phyloP scores from a whole-genome alignment of 768 basidiomycete genomes.

The Lentinula lateritia region DNA sequence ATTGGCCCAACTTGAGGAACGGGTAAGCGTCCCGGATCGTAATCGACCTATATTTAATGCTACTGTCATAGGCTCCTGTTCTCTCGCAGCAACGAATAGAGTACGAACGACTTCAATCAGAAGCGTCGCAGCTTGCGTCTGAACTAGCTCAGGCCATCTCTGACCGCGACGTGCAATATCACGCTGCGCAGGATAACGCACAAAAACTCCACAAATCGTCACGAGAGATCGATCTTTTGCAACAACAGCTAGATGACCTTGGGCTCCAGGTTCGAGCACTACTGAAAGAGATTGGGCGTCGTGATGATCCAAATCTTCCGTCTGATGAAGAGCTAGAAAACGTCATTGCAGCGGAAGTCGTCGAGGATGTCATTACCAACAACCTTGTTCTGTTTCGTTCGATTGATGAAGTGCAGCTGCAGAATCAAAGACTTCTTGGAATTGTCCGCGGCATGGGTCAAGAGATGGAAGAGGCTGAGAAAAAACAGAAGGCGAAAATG shows the following conservation, averaged over 20 bases:
- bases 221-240: constrained; percentile 61
- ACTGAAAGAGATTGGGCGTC: constrained; percentile 73
- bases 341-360: constrained; percentile 41
- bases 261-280: constrained; percentile 80
- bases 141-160: constrained; percentile 72
- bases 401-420: constrained; percentile 76
- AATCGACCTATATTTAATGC: not conserved
- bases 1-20: constrained; percentile 86
- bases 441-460: constrained; percentile 78
- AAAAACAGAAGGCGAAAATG: constrained; percentile 63
- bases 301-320: constrained; percentile 78
- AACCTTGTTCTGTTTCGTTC: constrained; percentile 84
- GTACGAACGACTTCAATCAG: constrained; percentile 77
- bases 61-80: constrained; percentile 66
- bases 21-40: constrained; percentile 42
- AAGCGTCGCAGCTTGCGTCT: constrained; percentile 73
- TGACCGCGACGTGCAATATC: constrained; percentile 66
- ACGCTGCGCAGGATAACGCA: constrained; percentile 48
- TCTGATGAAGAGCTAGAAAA: constrained; percentile 56
- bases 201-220: constrained; percentile 57
- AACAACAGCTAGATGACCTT: constrained; percentile 76
- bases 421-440: constrained; percentile 85
- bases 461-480: constrained; percentile 83
- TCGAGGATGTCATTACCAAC: constrained; percentile 80
- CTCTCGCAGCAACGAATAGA: constrained; percentile 86